Conservation (phyloP, 257 asterid species). For the Capsicum chinense region DNA sequence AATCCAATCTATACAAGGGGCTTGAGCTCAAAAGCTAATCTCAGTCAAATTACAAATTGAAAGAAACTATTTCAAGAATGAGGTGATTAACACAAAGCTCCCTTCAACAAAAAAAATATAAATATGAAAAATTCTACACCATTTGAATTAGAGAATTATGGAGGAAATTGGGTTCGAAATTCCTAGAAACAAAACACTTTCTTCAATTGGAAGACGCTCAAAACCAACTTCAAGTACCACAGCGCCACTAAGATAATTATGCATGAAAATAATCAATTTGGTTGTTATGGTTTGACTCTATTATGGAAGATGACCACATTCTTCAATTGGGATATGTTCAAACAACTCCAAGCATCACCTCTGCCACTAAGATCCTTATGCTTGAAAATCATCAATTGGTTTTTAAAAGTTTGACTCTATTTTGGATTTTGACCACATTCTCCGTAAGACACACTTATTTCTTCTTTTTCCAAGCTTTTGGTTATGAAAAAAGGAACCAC, state of each 20-base stretch:
- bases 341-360: background rate
- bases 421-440: background rate
- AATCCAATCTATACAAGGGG: background rate
- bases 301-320: background rate
- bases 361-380: background rate
- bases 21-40: background rate
- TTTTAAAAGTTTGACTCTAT: background rate
- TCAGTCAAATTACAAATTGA: background rate
- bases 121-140: conserved; percentile 30
- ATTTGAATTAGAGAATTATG: conserved; percentile 3
- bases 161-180: conserved; percentile 27
- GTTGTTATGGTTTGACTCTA: background rate
- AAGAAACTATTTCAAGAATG: background rate
- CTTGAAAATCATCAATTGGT: background rate
- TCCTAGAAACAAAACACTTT: conserved; percentile 4
- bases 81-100: background rate
- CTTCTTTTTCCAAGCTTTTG: background rate
- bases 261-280: background rate
- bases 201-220: background rate
- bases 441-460: background rate
- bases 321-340: background rate
- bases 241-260: background rate
- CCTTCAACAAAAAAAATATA: conserved; percentile 21
- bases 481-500: background rate
- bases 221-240: background rate